phyloP scores from a whole-genome alignment of 345 rosid genomes.

The Dimocarpus longan region DNA sequence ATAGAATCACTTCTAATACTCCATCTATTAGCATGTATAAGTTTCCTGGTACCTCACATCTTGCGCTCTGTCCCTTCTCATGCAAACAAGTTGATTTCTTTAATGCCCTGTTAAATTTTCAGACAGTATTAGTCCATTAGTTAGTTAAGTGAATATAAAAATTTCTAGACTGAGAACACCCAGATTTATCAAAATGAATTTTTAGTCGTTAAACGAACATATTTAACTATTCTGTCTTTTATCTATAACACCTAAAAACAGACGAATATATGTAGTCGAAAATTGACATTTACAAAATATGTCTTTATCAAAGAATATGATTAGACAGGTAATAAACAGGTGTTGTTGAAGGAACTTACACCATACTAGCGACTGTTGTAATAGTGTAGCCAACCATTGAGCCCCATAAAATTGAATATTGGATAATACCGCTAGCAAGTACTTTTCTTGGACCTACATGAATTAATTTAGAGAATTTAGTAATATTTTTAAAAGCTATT shows the following conservation, averaged over 20 bases:
- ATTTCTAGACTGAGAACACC: too few relatives aligned
- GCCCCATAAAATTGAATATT: slow-evolving; percentile 28
- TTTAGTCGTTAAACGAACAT: too few relatives aligned
- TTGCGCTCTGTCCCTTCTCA: slow-evolving; percentile 10
- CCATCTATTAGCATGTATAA: slow-evolving; percentile 29
- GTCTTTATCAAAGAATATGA: too few relatives aligned
- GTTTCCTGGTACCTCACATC: slow-evolving; percentile 32
- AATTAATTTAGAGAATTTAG: too few relatives aligned
- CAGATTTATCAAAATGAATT: too few relatives aligned
- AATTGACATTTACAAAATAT: too few relatives aligned
- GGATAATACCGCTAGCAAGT: slow-evolving; percentile 13
- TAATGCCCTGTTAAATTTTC: slow-evolving; percentile 19
- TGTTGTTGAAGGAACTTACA: slow-evolving; percentile 31
- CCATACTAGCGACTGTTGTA: slow-evolving; percentile 49
- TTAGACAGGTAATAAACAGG: neutral
- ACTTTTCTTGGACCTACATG: slow-evolving; percentile 14
- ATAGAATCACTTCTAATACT: slow-evolving; percentile 38
- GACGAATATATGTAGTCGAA: too few relatives aligned
- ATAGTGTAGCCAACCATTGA: slow-evolving; percentile 56
- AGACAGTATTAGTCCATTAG: neutral
- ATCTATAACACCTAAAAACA: too few relatives aligned
- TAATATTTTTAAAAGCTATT: too few relatives aligned
- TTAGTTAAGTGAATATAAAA: too few relatives aligned
- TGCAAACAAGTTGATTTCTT: slow-evolving; percentile 40
- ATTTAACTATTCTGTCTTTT: too few relatives aligned